Evolutionary conservation across 768 basidiomycete species (phyloP).

Genomic region (Leccinum olivaceopallidum): DNA sequence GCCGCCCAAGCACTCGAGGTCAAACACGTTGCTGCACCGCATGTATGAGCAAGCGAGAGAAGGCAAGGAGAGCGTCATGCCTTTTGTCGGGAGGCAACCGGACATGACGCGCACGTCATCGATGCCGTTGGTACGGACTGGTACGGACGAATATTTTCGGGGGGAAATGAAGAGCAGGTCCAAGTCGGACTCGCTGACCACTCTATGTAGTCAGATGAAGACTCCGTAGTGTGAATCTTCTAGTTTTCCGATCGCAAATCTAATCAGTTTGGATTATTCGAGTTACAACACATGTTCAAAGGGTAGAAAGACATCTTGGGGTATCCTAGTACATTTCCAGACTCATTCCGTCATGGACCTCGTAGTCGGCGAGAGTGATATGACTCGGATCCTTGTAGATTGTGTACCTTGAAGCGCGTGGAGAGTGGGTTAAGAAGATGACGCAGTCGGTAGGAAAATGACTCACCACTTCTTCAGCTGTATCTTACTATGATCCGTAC

Average conservation of each 20-base stretch:
- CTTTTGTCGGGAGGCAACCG: conserved; percentile 20
- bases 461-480: conserved; percentile 94
- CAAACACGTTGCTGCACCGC: conserved; percentile 41
- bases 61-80: conserved; percentile 12
- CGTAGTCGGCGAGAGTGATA: conserved; percentile 89
- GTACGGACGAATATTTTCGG: conserved; percentile 3
- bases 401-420: conserved; percentile 65
- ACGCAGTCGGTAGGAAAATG: not conserved
- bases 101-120: conserved; percentile 14
- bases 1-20: conserved; percentile 22
- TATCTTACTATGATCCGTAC: conserved; percentile 84
- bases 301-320: not conserved
- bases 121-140: conserved; percentile 12
- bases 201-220: conserved; percentile 1
- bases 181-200: conserved; percentile 3
- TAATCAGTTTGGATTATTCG: not conserved
- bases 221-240: too few relatives aligned
- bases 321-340: conserved; percentile 78
- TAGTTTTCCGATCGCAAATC: not conserved
- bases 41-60: conserved; percentile 42
- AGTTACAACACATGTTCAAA: conserved; percentile 7
- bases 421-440: not conserved
- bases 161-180: conserved; percentile 9
- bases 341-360: conserved; percentile 92
- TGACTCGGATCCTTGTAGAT: conserved; percentile 85